Evolutionary conservation across 129 eudicot species (phyloP), one percentile per base, ranked within the genome.

Genomic region (Glebionis coronaria): DNA sequence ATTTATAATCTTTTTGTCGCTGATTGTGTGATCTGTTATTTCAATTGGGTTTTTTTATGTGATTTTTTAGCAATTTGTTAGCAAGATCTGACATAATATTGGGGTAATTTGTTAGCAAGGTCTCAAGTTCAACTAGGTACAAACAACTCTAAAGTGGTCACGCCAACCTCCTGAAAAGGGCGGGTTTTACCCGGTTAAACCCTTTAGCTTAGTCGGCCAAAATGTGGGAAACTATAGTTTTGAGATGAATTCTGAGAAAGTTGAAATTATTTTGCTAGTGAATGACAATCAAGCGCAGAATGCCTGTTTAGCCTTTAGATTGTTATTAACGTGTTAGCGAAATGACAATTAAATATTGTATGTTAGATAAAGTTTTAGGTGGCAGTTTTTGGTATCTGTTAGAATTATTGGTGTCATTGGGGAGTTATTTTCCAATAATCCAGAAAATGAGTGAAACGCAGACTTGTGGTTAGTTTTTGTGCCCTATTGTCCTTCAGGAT

Each of bases 51-150:
- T 35, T 35, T 52, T 27, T 42, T 61, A 14, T 27, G 10, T 69
- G 19, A 20, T 28, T 58, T 42, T 14, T 56, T 57, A 27, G 5
- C 38, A 15, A 38, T 12, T 60, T 40, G 3, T 56, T 21, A 63
- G 28, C 72, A 70, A 66, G 82, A 78, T 78, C 82, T 71, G 73
- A 45, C 67, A 59, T 51, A 29, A 61, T 12, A 25, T 38, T 61
- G 59, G 59, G 14, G 5, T 29, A 52, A 75, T 47, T 67, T 21
- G 40, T 2, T 64, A n/a, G n/a, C n/a, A n/a, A n/a, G n/a, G n/a
- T n/a, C n/a, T n/a, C n/a, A n/a, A n/a, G n/a, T n/a, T n/a, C n/a
- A n/a, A n/a, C n/a, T n/a, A n/a, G n/a, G n/a, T n/a, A n/a, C n/a
- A n/a, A n/a, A n/a, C n/a, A n/a, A n/a, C n/a, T n/a, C n/a, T n/a